Percentiles rank a stretch among this genome's conserved stretches.
These are phyloP conservation scores for Babesia caballi DNA, from an alignment of 169 alveolate species.

Conservation along the genomic window DNA sequence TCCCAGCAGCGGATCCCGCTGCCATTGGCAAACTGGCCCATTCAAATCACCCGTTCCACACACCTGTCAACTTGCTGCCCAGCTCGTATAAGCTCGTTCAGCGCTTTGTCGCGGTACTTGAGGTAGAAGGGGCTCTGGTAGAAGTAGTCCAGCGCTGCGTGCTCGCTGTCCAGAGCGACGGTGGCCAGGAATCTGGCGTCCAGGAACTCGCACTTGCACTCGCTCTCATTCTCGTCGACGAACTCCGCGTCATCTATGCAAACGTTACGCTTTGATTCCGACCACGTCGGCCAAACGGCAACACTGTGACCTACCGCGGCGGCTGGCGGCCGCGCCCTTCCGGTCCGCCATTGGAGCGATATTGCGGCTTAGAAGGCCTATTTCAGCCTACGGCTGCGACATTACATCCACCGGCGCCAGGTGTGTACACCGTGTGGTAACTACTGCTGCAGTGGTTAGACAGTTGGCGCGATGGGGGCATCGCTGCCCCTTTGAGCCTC, in stretches of 20 bases:
- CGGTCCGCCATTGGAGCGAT: not conserved
- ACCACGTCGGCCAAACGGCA: not conserved
- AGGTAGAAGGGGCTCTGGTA: conserved; percentile 65
- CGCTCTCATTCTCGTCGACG: conserved; percentile 40
- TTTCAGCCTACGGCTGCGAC: too few species aligned
- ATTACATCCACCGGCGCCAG: too few species aligned
- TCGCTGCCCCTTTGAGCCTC: too few species aligned
- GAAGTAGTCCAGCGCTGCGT: conserved; percentile 67
- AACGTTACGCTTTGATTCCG: too few species aligned
- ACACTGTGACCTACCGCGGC: not conserved
- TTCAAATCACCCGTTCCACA: too few species aligned
- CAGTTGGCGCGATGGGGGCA: too few species aligned
- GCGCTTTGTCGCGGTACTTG: conserved; percentile 55
- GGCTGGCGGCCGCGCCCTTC: conserved; percentile 14
- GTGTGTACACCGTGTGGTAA: too few species aligned
- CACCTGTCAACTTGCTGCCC: conserved; percentile 56
- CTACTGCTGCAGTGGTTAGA: too few species aligned
- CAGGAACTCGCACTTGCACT: conserved; percentile 51
- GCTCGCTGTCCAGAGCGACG: conserved; percentile 49
- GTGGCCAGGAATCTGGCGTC: conserved; percentile 54
- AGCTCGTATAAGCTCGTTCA: conserved; percentile 54
- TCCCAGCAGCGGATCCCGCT: too few species aligned
- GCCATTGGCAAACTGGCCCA: too few species aligned
- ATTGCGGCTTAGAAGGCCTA: too few species aligned
- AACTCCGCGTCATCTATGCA: conserved; percentile 39